Percentiles rank a stretch among this genome's conserved stretches.
phyloP scores from a whole-genome alignment of 148 eudicot genomes.

The Heliamphora exappendiculata region DNA sequence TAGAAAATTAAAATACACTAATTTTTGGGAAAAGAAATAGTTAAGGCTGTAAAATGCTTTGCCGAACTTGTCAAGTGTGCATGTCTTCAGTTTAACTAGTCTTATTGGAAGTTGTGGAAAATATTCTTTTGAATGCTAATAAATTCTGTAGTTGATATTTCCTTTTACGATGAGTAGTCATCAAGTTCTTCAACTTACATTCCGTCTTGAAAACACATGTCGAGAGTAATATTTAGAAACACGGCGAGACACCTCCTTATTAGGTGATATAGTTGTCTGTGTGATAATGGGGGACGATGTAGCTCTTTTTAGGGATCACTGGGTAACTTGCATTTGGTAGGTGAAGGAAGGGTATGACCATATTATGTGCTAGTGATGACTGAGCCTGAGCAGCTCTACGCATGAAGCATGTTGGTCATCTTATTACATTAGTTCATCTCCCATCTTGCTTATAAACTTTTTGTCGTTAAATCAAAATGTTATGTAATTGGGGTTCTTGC shows the following conservation, averaged over 20 bases:
- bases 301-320: not conserved
- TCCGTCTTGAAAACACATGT: not conserved
- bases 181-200: not conserved
- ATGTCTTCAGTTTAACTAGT: not conserved
- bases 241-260: not conserved
- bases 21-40: not conserved
- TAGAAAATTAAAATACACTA: not conserved
- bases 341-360: not conserved
- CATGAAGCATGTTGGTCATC: not conserved
- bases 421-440: not conserved
- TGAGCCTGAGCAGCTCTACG: not conserved
- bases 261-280: not conserved
- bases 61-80: not conserved
- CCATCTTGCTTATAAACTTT: not conserved
- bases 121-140: not conserved
- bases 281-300: not conserved
- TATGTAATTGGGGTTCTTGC: conserved; percentile 4
- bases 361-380: not conserved
- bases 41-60: not conserved
- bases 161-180: not conserved
- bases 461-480: not conserved
- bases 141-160: not conserved
- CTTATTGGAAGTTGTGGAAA: not conserved
- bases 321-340: not conserved
- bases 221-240: not conserved